Evolutionary conservation across 306 rosid species (phyloP), one percentile per base, ranked within the genome.

Genomic region (Albizia julibrissin): DNA sequence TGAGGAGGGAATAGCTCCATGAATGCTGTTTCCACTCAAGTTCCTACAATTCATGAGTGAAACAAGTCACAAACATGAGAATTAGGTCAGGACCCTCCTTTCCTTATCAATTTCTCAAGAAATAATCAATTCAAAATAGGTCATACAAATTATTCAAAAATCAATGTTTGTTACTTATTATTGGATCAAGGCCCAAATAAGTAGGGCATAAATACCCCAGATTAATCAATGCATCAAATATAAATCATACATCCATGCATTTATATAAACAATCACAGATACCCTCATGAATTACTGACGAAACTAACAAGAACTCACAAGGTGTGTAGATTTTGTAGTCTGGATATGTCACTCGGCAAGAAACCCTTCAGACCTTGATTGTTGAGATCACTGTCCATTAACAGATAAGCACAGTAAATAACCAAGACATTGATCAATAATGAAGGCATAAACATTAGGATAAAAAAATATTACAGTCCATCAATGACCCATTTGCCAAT

Each of bases 341-440:
- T 90, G 80, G 97, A 91, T 73, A 90, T 87, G 74, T 93, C 98
- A 84, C 66, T 78, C 61, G 89, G 95, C 87, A 96, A 87, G 86
- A 86, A 91, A 56, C 99, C 98, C 81, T 86, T 93, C 50, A 96
- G 89, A 87, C 91, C 99, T 90, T 93, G 98, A 80, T 86, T 96
- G 92, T 90, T 96, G 72, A 96, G 98, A 85, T 87, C 98, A 69
- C 99, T 96, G 95, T 69, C 65, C 86, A 91, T 58, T 74, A 81
- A 85, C 76, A 87, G 83, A 64, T 58, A 85, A 82, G 69, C 84
- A 76, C 83, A 79, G 18, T 85, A 86, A 81, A 84, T 81, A 79
- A 80, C 40, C 73, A 59, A 80, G 33, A 79, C 21, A 79, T 73
- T 40, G 80, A 67, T 13, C 80, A 58, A 75, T 27, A 31, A 85